Percentiles rank a stretch among this genome's conserved stretches.
Evolutionary conservation across 2,329 filamentous ascomycete genomes (phyloP).

Genomic region (Hysterium pulicare): DNA sequence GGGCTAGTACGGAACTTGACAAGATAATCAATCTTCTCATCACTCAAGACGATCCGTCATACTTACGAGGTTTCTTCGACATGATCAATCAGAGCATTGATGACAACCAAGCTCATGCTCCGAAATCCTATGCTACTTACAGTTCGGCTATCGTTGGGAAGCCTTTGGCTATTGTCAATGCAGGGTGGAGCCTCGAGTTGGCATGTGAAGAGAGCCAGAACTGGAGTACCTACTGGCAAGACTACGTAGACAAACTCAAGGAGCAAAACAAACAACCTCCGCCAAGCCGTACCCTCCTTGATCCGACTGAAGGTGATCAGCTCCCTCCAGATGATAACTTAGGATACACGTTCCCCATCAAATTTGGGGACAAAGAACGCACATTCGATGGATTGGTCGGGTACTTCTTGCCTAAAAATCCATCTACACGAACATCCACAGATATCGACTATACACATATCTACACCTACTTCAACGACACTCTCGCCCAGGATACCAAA

Average conservation of each 20-base stretch:
- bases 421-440: no score
- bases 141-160: conserved; percentile 38
- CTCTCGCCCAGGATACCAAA: neutral
- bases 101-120: conserved; percentile 24
- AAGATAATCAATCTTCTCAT: neutral
- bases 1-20: conserved; percentile 21
- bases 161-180: conserved; percentile 43
- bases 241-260: neutral
- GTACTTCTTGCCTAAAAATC: no score
- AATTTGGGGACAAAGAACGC: conserved; percentile 35
- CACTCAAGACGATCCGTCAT: conserved; percentile 17
- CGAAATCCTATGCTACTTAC: conserved; percentile 37
- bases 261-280: no score
- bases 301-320: no score
- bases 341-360: conserved; percentile 36
- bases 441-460: conserved; percentile 9
- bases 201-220: conserved; percentile 3
- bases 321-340: no score
- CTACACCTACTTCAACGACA: neutral
- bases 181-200: conserved; percentile 41
- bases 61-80: conserved; percentile 24
- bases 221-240: conserved; percentile 8
- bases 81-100: conserved; percentile 37
- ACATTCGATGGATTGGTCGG: conserved; percentile 41
- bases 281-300: no score